Percentiles rank a stretch among this genome's conserved stretches.
phyloP scores from a whole-genome alignment of 495 filamentous ascomycete genomes.

The Aspergillus haitiensis region DNA sequence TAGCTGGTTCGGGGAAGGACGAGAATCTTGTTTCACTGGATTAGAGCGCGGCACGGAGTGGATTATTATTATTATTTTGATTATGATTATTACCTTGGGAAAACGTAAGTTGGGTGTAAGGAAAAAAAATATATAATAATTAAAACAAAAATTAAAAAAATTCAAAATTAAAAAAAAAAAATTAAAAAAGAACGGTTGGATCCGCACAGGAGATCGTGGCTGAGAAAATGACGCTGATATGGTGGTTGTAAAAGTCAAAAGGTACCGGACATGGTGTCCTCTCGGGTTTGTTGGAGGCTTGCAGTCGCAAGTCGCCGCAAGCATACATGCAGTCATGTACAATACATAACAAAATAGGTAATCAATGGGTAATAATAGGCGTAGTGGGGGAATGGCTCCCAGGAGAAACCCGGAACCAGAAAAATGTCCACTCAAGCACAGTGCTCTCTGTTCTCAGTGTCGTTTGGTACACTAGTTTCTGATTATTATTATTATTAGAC shows the following conservation, averaged over 20 bases:
- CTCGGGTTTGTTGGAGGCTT: not conserved
- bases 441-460: not conserved
- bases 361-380: constrained; percentile 7
- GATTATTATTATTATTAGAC: constrained; percentile 16
- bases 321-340: not conserved
- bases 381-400: not conserved
- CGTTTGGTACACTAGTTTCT: constrained; percentile 9
- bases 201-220: constrained; percentile 18
- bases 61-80: constrained; percentile 11
- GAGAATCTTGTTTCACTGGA: constrained; percentile 16
- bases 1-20: constrained; percentile 7
- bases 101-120: not conserved
- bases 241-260: not conserved
- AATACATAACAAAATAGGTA: constrained; percentile 6
- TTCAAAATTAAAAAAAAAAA: constrained; percentile 20
- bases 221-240: constrained; percentile 17
- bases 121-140: not conserved
- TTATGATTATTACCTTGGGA: constrained; percentile 13
- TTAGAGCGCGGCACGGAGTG: constrained; percentile 19
- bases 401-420: constrained; percentile 7
- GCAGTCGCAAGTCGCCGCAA: not conserved
- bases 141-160: constrained; percentile 1
- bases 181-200: constrained; percentile 20
- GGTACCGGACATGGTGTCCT: constrained; percentile 10
- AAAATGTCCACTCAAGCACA: constrained; percentile 3